Conservation (phyloP, 176 grass and related monocot species). For the Musa schizocarpa region DNA sequence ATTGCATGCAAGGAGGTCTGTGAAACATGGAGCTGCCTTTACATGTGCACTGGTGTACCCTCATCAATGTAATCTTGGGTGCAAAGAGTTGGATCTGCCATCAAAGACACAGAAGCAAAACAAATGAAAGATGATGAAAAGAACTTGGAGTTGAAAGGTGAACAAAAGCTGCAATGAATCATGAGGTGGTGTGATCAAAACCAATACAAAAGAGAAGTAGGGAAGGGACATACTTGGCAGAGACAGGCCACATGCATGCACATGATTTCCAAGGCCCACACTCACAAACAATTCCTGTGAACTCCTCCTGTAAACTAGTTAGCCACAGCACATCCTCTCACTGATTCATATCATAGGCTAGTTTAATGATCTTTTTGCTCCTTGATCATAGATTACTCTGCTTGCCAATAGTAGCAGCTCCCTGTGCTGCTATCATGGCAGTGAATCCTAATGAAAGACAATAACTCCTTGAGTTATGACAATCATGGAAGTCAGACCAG, state of each 20-base stretch:
- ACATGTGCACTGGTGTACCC: neutral
- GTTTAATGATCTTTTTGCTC: too few relatives aligned
- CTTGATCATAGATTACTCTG: too few relatives aligned
- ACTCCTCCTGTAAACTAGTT: neutral
- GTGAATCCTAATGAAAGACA: too few relatives aligned
- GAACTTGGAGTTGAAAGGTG: neutral
- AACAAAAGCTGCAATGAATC: neutral
- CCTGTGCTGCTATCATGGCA: too few relatives aligned
- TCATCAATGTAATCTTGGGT: neutral
- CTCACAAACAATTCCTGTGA: conserved; percentile 12
- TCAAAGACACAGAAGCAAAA: neutral
- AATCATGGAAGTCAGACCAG: too few relatives aligned
- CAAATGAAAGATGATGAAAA: neutral
- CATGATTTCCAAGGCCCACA: conserved; percentile 57
- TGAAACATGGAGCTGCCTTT: conserved; percentile 4
- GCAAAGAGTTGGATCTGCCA: conserved; percentile 1
- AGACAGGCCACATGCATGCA: conserved; percentile 76
- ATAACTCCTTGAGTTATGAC: too few relatives aligned
- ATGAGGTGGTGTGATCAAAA: neutral
- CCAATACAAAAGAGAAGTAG: neutral
- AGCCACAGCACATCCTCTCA: neutral
- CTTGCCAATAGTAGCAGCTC: too few relatives aligned
- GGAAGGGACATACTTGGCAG: conserved; percentile 22
- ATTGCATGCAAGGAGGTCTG: neutral
- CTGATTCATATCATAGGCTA: neutral